Evolutionary conservation across 805 yeast genomes (phyloP), one percentile per base, ranked within the genome.

Genomic region (Naumovozyma dairenensis): DNA sequence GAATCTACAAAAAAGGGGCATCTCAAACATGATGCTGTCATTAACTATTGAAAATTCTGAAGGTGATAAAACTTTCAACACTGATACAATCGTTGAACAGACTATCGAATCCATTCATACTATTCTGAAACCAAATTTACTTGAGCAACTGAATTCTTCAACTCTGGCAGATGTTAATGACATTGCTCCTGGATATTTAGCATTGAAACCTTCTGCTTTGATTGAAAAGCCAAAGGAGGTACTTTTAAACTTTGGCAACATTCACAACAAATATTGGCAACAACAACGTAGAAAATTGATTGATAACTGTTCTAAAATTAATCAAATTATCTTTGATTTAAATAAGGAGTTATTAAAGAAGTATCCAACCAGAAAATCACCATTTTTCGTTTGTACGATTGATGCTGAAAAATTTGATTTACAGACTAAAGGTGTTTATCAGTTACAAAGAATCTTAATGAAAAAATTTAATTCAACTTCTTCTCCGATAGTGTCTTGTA

Each of bases 11-110:
- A 57, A 69, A 33, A 69, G 94, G 40, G 94, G 94, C 7, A 81
- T 86, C 51, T 74, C 82, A 45, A 89, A 87, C 65, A 84, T 87
- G 94, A 85, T 87, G 94, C 65, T 87, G n/a, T 80, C 93, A 1
- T 73, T 85, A 55, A 84, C 96, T 12, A 86, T 87, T 33, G 97
- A 87, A 60, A 94, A 92, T 36, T 79, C 96, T 34, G 83, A 83
- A 43, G 95, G 94, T 25, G 71, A 71, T 37, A 69, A 72, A 51
- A 65, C 72, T 57, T 49, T 69, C 27, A 77, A 74, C 56, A 25
- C 34, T 21, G 51, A 68, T 26, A 65, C 64, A 42, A 80, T 82
- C 39, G 74, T 80, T 24, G 47, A 58, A 14, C 79, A 77, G 53
- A 80, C 89, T 14, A 66, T 73, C 37, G 63, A 66, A 29, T 81